A percentile compares a stretch with the other conserved stretches of the same genome.
These are phyloP conservation scores for Buxus sempervirens DNA, from an alignment of 164 flowering plant genomes.

Conservation along the genomic window DNA sequence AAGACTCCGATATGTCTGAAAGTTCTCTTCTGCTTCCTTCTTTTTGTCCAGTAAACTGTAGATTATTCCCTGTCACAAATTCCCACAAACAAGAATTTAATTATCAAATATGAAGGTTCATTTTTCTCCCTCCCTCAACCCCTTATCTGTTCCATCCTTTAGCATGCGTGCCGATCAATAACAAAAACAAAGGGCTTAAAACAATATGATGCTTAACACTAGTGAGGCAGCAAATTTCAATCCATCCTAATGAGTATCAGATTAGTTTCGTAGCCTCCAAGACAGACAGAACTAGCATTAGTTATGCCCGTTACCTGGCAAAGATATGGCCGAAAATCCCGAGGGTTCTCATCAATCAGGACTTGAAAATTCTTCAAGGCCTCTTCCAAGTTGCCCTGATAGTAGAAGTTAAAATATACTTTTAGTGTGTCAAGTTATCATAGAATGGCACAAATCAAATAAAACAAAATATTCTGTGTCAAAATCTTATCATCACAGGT, in stretches of 20 bases:
- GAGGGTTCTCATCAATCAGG: conserved; percentile 70
- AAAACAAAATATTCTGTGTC: neutral
- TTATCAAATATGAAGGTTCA: neutral
- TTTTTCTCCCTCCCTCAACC: neutral
- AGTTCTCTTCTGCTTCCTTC: conserved; percentile 76
- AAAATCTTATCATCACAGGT: neutral
- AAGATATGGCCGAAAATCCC: conserved; percentile 95
- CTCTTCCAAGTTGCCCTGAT: conserved; percentile 80
- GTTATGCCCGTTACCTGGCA: conserved; percentile 57
- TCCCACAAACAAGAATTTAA: neutral
- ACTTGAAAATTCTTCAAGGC: conserved; percentile 59
- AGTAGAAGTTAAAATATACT: neutral
- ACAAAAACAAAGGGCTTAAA: neutral
- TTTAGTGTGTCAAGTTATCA: neutral
- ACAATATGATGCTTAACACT: neutral
- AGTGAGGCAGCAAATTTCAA: too few species aligned
- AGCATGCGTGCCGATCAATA: neutral
- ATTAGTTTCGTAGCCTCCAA: neutral
- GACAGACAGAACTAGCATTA: neutral
- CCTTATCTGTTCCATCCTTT: neutral
- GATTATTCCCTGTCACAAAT: conserved; percentile 67
- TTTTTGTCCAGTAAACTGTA: conserved; percentile 69
- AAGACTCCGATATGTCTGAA: conserved; percentile 68
- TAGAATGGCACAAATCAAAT: neutral
- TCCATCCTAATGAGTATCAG: neutral